Evolutionary conservation across 2,329 filamentous ascomycete species (phyloP).

Genomic region (Paramyrothecium sp.): DNA sequence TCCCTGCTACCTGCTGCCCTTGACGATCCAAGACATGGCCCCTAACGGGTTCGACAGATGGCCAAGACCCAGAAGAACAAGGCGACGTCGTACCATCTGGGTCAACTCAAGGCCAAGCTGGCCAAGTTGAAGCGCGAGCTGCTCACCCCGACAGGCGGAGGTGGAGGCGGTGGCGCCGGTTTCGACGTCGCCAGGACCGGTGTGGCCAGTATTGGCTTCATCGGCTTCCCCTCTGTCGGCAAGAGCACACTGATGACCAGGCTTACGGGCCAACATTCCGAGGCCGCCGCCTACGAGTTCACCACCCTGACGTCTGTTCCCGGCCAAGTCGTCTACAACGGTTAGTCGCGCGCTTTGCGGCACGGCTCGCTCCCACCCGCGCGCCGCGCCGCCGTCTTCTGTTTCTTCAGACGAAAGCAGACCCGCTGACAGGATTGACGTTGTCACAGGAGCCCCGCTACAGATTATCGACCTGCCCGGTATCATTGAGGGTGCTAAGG

Average conservation of each 20-base stretch:
- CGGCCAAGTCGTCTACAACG: constrained; percentile 94
- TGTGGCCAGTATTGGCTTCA: constrained; percentile 95
- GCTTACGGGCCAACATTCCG: constrained; percentile 94
- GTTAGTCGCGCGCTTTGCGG: constrained; percentile 29
- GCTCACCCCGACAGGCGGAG: constrained; percentile 79
- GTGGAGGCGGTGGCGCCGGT: constrained; percentile 80
- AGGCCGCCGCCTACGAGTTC: constrained; percentile 97
- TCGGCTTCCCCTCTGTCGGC: constrained; percentile 96
- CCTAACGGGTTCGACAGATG: constrained; percentile 59
- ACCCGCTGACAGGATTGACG: constrained; percentile 3
- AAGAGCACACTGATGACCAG: constrained; percentile 97
- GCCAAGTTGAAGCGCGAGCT: constrained; percentile 97
- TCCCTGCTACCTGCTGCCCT: constrained; percentile 7
- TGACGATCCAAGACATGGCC: constrained; percentile 9
- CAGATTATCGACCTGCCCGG: constrained; percentile 98
- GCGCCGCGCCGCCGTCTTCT: not conserved
- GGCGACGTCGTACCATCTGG: constrained; percentile 88
- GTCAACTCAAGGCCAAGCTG: constrained; percentile 96
- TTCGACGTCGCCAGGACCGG: constrained; percentile 98
- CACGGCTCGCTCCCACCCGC: not conserved
- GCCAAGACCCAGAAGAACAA: constrained; percentile 97
- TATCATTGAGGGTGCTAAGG: constrained; percentile 98
- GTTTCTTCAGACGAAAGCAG: not conserved
- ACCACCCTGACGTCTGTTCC: constrained; percentile 97
- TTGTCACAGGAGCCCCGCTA: constrained; percentile 70